Evolutionary conservation across 148 eudicot genomes (phyloP).

Genomic region (Silene conica): DNA sequence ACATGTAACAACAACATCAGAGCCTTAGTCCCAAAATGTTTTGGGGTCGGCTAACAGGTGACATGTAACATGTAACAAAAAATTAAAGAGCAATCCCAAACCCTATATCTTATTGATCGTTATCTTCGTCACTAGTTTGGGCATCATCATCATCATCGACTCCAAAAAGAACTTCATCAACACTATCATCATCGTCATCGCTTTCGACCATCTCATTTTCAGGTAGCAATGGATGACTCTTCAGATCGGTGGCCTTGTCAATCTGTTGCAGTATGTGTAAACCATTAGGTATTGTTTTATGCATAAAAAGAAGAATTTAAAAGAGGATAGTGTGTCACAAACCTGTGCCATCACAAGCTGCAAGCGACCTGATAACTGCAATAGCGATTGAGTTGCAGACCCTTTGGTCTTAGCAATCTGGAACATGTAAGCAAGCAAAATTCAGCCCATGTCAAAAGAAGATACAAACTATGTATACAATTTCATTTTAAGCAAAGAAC

Average conservation of each 20-base stretch:
- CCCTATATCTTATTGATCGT: constrained; percentile 32
- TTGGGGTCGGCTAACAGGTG: no score
- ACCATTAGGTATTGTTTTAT: background rate
- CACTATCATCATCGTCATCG: constrained; percentile 56
- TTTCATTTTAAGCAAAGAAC: background rate
- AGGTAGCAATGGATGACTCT: constrained; percentile 28
- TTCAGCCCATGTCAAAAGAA: constrained; percentile 1
- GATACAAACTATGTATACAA: background rate
- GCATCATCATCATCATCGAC: constrained; percentile 61
- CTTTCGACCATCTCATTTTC: constrained; percentile 45
- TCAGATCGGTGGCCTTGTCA: constrained; percentile 54
- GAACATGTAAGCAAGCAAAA: constrained; percentile 3
- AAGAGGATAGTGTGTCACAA: constrained; percentile 1
- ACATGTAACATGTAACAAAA: background rate
- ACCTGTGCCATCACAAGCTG: constrained; percentile 93
- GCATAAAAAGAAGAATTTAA: background rate
- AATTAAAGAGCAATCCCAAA: background rate
- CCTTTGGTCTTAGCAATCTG: constrained; percentile 60
- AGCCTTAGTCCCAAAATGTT: no score
- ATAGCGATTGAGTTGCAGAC: constrained; percentile 40
- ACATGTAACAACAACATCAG: background rate
- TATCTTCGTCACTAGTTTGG: constrained; percentile 40
- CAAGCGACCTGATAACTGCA: constrained; percentile 83
- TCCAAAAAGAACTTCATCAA: constrained; percentile 62
- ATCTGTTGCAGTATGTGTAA: constrained; percentile 40